phyloP scores from a whole-genome alignment of 306 rosid species.

The Gleditsia sinensis region DNA sequence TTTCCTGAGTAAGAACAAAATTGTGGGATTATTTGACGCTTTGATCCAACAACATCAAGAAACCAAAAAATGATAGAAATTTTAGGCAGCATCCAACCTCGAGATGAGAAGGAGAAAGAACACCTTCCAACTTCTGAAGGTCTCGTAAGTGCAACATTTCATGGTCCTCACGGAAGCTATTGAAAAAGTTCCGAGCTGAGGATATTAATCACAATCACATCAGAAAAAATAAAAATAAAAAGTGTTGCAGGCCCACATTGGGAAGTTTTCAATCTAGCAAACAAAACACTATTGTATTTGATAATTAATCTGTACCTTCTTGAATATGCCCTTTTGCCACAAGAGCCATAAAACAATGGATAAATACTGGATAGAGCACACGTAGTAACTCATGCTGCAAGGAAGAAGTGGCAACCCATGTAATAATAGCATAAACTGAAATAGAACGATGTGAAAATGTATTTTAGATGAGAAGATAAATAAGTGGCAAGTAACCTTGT shows the following conservation, averaged over 20 bases:
- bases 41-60: slow-evolving; percentile 19
- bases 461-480: not conserved
- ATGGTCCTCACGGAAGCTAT: slow-evolving; percentile 91
- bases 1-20: slow-evolving; percentile 63
- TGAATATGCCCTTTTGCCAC: slow-evolving; percentile 93
- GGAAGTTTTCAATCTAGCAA: not conserved
- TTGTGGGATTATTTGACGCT: slow-evolving; percentile 8
- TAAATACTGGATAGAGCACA: slow-evolving; percentile 92
- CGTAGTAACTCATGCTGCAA: slow-evolving; percentile 96
- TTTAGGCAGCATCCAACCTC: slow-evolving; percentile 49
- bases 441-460: not conserved
- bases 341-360: slow-evolving; percentile 97
- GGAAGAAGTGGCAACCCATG: slow-evolving; percentile 3
- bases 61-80: not conserved
- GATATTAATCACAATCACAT: slow-evolving; percentile 31
- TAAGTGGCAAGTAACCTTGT: slow-evolving; percentile 55
- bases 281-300: not conserved
- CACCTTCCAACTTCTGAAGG: slow-evolving; percentile 95
- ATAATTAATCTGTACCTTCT: slow-evolving; percentile 59
- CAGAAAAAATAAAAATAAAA: slow-evolving; percentile 17
- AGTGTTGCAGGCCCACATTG: not conserved
- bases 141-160: slow-evolving; percentile 92
- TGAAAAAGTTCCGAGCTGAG: slow-evolving; percentile 87
- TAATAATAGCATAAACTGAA: not conserved
- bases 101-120: slow-evolving; percentile 88